Evolutionary conservation across 306 rosid species (phyloP), one percentile per base, ranked within the genome.

Genomic region (Crataegus laevigata): DNA sequence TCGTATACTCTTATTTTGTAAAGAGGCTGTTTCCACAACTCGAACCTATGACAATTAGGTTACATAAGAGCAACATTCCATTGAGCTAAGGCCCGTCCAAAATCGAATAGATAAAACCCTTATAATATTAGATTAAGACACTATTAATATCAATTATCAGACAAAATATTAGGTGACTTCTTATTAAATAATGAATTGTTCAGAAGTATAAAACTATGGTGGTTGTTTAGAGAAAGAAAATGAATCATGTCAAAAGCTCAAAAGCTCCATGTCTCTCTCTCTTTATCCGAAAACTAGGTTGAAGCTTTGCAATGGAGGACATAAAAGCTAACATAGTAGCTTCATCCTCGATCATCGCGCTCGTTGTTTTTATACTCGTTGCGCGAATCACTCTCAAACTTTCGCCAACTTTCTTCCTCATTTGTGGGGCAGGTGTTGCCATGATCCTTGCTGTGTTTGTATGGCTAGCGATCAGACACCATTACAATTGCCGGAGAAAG

Each of bases 271-370:
- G 30, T 50, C 22, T 75, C 24, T 78, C 24, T 63, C 76, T 68
- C 21, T 54, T 19, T 42, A 40, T 14, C 58, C 32, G 28, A n/a
- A 62, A 75, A 54, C 72, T 42, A 75, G 40, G 67, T 81, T 84
- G 85, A 80, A 61, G 54, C 26, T 72, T 81, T n/a, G 24, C 61
- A 34, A 45, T 94, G 98, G 96, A 94, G 87, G 91, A 94, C 87
- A 82, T 71, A 69, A 84, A 73, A 82, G 94, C 83, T 0, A 80
- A 86, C 83, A 78, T 79, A 6, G 42, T 87, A 55, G 87, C 88
- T 25, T 75, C 68, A 9, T 15, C 79, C 52, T 70, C 85, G 36
- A 88, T 87, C 66, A 43, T 84, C 17, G 25, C 80, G 17, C 82
- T 94, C 59, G 59, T 86, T 74, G 58, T 80, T 12, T 22, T 91